Evolutionary conservation across 2,329 filamentous ascomycete genomes (phyloP), one percentile per base, ranked within the genome.

Genomic region (Talaromyces sp.): DNA sequence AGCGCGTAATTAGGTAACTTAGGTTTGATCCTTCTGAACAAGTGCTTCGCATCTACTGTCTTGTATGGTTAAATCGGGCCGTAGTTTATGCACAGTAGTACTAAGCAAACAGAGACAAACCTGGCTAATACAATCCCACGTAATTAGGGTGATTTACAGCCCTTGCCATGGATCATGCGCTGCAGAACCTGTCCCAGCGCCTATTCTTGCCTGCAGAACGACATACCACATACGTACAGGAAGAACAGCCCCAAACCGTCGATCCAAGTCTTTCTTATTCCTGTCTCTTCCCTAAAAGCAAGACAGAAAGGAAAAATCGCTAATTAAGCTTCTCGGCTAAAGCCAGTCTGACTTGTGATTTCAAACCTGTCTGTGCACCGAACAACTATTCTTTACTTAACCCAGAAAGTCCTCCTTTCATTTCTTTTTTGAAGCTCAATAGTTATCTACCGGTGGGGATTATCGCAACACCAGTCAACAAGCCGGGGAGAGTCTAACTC

Each of bases 381-480:
- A 50, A 37, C 33, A 31, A 61, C 59, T 50, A 61, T 50, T 39
- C 31, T 39, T 24, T 49, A 50, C 58, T 37, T 47, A 31, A 43
- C 35, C 41, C 19, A 52, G 27, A 33, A 33, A 52, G 27, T 52
- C 49, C 49, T n/a, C 49, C 27, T 14, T 33, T 52, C 1, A 31
- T 33, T n/a, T 52, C 14, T 33, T 52, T n/a, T 33, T n/a, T 52
- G 49, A 33, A n/a, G 49, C 49, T 52, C 33, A 33, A 31, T 52
- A 31, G 49, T 33, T n/a, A 2, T 5, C 49, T 33, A 33, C 16
- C 7, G 13, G 47, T 52, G 49, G 24, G 49, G 49, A n/a, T 14
- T n/a, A 52, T 33, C 14, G 27, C 24, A n/a, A 19, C 24, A 52
- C 22, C 49, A 33, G 24, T n/a, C 24, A 31, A 52, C 49, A 52